Evolutionary conservation across 768 basidiomycete genomes (phyloP).

Genomic region (Tulasnella sp.): DNA sequence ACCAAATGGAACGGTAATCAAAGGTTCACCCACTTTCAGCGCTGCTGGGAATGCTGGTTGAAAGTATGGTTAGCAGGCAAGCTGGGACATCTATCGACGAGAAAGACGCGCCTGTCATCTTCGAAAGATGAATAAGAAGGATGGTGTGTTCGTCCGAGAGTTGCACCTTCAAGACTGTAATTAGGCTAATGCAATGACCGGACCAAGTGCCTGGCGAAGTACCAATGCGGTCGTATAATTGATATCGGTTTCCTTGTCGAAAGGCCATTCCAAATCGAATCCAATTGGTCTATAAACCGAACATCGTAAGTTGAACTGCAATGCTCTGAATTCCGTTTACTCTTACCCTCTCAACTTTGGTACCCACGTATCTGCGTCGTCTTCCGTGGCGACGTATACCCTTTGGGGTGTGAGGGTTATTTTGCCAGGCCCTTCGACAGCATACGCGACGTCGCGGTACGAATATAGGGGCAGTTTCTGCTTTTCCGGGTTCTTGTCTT

Average conservation of each 20-base stretch:
- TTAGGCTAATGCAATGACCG: not conserved
- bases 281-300: not conserved
- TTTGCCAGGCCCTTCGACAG: too few relatives aligned
- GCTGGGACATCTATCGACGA: not conserved
- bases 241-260: not conserved
- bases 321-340: not conserved
- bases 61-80: not conserved
- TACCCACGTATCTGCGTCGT: too few relatives aligned
- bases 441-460: too few relatives aligned
- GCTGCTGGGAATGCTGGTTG: not conserved
- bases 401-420: too few relatives aligned
- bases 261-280: not conserved
- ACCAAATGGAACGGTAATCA: not conserved
- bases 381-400: too few relatives aligned
- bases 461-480: too few relatives aligned
- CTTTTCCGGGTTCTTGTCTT: too few relatives aligned
- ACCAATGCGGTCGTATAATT: not conserved
- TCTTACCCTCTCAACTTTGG: not conserved
- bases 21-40: not conserved
- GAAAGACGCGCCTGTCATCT: slow-evolving; percentile 39
- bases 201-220: not conserved
- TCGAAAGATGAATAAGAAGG: slow-evolving; percentile 48
- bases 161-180: slow-evolving; percentile 40
- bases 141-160: slow-evolving; percentile 46
- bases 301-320: not conserved